A percentile compares a stretch with the other conserved stretches of the same genome.
Evolutionary conservation across 305 asterid species (phyloP).

Genomic region (Solanum aculeatissimum): DNA sequence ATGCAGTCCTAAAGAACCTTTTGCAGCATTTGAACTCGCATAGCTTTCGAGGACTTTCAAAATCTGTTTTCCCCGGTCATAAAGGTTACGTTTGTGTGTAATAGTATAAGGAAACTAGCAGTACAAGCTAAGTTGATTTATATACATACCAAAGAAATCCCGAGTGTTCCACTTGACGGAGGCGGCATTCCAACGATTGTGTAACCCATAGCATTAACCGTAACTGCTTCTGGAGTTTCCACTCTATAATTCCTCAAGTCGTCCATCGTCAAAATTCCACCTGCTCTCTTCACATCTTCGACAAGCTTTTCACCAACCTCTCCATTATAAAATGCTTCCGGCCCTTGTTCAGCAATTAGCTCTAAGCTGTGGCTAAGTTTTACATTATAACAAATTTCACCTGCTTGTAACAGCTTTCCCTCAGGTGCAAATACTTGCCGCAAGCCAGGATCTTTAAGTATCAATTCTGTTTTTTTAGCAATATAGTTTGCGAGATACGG

Average conservation of each 20-base stretch:
- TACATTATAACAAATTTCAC: constrained; percentile 62
- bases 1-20: constrained; percentile 67
- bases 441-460: constrained; percentile 56
- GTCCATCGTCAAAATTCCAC: constrained; percentile 62
- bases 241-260: constrained; percentile 62
- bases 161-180: constrained; percentile 82
- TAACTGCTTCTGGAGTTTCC: constrained; percentile 34
- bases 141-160: constrained; percentile 61
- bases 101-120: neutral
- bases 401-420: constrained; percentile 44
- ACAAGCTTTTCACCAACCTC: constrained; percentile 47
- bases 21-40: constrained; percentile 25
- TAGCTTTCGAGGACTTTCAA: constrained; percentile 54
- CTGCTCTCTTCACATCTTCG: constrained; percentile 36
- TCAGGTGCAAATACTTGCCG: constrained; percentile 52
- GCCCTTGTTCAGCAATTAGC: constrained; percentile 65
- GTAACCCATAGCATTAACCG: constrained; percentile 56
- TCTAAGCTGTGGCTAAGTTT: constrained; percentile 61
- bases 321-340: constrained; percentile 58
- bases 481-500: constrained; percentile 44
- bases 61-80: constrained; percentile 30
- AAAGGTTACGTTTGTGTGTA: neutral
- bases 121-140: neutral
- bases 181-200: constrained; percentile 86
- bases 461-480: constrained; percentile 6